Evolutionary conservation across 805 yeast genomes (phyloP), one percentile per base, ranked within the genome.

Genomic region (Nakazawaea anatomiae): DNA sequence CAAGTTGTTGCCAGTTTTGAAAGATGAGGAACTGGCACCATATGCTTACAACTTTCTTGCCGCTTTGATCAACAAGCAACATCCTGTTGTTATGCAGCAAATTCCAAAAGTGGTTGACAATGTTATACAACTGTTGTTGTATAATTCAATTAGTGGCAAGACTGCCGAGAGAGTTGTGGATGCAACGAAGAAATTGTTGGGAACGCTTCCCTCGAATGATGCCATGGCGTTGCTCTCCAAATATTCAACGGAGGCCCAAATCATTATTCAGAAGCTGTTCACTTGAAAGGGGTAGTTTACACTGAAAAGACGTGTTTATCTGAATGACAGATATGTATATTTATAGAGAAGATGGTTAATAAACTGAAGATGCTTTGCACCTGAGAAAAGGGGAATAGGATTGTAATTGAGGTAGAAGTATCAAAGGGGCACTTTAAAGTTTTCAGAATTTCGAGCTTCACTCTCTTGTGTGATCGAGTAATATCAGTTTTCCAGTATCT

Each of bases 21-120:
- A 82, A 58, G 97, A 94, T 65, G 86, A 82, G 41, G 94, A 87
- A 57, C 96, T 96, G 4, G 97, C 97, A 4, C 82, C 89, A 12
- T 89, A 77, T 65, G 82, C 89, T 18, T 94, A 89, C 69, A 74
- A 77, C 58, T 91, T 89, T 63, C 72, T 91, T 56, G 71, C 83
- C 7, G 86, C 85, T 54, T 72, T 91, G 60, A 84, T 90, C 41
- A 84, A 83, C 47, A 76, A 75, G 48, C 76, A 79, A 48, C 90
- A 89, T 55, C 77, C 85, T 7, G 71, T 77, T 4, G 78, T 88
- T 36, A 63, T 69, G 18, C 54, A 70, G 1, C 82, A 83, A 54
- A 66, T 81, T 6, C 83, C 85, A 12, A 74, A 77, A 54, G 79
- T 84, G 9, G 78, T 89, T 40, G 88, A 85, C 49, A 71, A 78